Conservation (phyloP, 495 filamentous ascomycete genomes). For the Penicillium soppii region DNA sequence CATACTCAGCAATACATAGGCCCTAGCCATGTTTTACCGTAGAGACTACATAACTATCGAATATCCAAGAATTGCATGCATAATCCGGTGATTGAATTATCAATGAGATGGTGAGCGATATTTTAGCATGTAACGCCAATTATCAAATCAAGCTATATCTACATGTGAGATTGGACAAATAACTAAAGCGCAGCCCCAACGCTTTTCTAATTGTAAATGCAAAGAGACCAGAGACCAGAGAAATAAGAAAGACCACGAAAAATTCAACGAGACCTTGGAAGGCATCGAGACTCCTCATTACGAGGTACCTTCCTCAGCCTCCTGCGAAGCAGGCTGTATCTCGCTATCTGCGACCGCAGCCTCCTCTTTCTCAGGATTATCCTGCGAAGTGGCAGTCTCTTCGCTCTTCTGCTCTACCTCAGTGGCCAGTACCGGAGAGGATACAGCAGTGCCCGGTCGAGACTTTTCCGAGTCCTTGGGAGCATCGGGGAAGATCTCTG, state of each 20-base stretch:
- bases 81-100: constrained; percentile 25
- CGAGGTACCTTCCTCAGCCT: constrained; percentile 5
- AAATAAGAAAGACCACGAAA: not conserved
- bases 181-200: constrained; percentile 3
- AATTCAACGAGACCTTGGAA: not conserved
- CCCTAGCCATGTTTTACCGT: not conserved
- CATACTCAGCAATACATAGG: not conserved
- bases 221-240: constrained; percentile 1
- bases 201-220: constrained; percentile 23
- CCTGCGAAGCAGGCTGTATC: not conserved
- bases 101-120: not conserved
- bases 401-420: constrained; percentile 15
- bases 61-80: too few relatives aligned
- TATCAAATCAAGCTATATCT: constrained; percentile 19
- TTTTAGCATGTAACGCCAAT: constrained; percentile 3
- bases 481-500: constrained; percentile 47
- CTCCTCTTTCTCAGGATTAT: not conserved
- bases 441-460: constrained; percentile 14
- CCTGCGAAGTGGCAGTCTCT: constrained; percentile 6
- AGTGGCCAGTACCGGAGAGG: constrained; percentile 18
- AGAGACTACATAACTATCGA: constrained; percentile 53
- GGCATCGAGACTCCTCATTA: not conserved
- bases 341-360: not conserved
- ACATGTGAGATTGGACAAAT: constrained; percentile 14
- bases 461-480: constrained; percentile 26